Base-by-base conservation (phyloP, 208 protist genomes). In the Herpetomonas tarakana region DNA sequence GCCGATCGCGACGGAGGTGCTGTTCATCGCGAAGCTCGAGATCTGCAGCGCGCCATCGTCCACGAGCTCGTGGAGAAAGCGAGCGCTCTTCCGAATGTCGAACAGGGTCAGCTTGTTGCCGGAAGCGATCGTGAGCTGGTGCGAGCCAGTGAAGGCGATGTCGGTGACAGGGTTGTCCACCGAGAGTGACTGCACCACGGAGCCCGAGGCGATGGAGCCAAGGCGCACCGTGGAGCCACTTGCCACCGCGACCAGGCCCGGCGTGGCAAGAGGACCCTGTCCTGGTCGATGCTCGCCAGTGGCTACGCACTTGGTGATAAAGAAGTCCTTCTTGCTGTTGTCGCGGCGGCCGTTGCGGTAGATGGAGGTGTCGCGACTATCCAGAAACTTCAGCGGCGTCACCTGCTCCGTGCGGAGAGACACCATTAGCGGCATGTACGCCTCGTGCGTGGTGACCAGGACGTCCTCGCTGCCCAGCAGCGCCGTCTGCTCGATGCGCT, bases 381-480 rank as follows among this genome's bases (percentile, higher is more conserved):
- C 76, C 9, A 95, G 73, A 52, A 93, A 95, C 2, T 60, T 62
- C 25, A 95, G 68, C 35, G 83, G 69, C 0, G 64, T 77, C 14
- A 83, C 24, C 57, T 90, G 76, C 71, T 84, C 78, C 1, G 81
- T 92, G 7, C 79, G 46, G 35, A 95, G 72, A 30, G 54, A 54
- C 19, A 95, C 58, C 47, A 91, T 68, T 31, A 60, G 51, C 39
- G 88, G 88, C 0, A 65, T 71, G 58, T 89, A 88, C 4, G 65
- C 58, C 52, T 90, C 75, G 51, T 92, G 81, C 4, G 57, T 61
- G 0, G 76, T 76, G 18, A 93, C 71, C 4, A 92, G 26, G 22
- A 91, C 78, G 35, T 89, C 76, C 74, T 95, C 89, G 4, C 83
- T 68, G 3, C 81, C 61, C 0, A 53, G 70, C 59, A 95, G 83